A percentile compares a stretch with the other conserved stretches of the same genome.
phyloP scores from a whole-genome alignment of 1,284 basidiomycete species.

The Chondrostereum purpureum region DNA sequence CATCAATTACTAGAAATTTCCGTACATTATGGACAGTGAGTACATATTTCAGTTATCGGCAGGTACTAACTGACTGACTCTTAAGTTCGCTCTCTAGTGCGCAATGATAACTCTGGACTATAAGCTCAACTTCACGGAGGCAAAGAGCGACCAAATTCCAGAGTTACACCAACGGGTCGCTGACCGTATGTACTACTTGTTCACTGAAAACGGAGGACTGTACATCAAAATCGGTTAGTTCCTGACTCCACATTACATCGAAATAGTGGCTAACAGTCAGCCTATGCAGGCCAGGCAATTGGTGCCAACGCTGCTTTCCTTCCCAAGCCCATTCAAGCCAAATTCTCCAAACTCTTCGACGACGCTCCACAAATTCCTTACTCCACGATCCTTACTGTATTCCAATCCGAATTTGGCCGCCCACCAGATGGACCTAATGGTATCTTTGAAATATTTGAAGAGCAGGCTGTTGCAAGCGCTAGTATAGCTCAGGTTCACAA shows the following conservation, averaged over 20 bases:
- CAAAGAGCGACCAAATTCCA: slow-evolving; percentile 64
- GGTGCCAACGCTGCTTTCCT: slow-evolving; percentile 81
- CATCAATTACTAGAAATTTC: slow-evolving; percentile 55
- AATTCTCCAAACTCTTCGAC: slow-evolving; percentile 80
- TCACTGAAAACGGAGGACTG: slow-evolving; percentile 76
- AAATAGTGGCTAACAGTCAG: neutral
- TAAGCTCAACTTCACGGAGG: slow-evolving; percentile 76
- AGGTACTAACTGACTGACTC: neutral
- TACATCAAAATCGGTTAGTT: slow-evolving; percentile 83
- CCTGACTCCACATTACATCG: neutral
- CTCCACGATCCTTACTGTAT: slow-evolving; percentile 61
- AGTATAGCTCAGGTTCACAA: slow-evolving; percentile 87
- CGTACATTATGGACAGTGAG: slow-evolving; percentile 62
- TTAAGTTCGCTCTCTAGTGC: slow-evolving; percentile 36
- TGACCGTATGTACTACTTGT: slow-evolving; percentile 65
- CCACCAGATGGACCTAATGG: slow-evolving; percentile 60
- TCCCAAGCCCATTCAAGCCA: slow-evolving; percentile 74
- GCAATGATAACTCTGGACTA: slow-evolving; percentile 68
- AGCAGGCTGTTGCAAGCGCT: slow-evolving; percentile 72
- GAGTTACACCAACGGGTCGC: slow-evolving; percentile 79
- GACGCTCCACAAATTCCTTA: slow-evolving; percentile 80
- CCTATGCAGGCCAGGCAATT: slow-evolving; percentile 60
- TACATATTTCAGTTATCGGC: slow-evolving; percentile 11
- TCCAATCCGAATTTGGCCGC: slow-evolving; percentile 64
- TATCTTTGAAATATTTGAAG: slow-evolving; percentile 73